Evolutionary conservation across 169 alveolate genomes (phyloP), one percentile per base, ranked within the genome.

Genomic region (Plasmodium yoelii): DNA sequence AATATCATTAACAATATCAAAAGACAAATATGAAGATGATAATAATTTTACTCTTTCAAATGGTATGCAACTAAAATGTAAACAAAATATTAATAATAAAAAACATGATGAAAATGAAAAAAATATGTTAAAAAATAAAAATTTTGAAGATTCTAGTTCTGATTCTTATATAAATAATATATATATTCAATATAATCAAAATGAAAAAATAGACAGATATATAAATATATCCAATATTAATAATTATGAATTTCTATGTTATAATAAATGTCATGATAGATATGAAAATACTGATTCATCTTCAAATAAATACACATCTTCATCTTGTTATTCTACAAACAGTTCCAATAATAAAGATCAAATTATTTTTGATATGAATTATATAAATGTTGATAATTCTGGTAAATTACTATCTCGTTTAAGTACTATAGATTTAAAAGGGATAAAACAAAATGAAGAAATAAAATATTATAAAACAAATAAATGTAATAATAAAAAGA

Each of bases 371-470:
- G 24, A 55, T 47, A 82, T 82, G 61, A 22, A 26, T 2, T 72
- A 82, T 59, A 26, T 65, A 2, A 67, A 6, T 67, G 5, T 10
- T 34, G 26, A 15, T 1, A 64, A 57, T 34, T 46, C 42, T 0
- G 39, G 56, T 3, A 82, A 82, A 55, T 51, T 67, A 4, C 13
- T 67, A 59, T 42, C 73, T 34, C 55, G 59, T 8, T 60, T 67
- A 53, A 82, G 84, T 56, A 71, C 64, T 19, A 34, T 42, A 13
- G 90, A 82, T 49, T 34, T 82, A 22, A 82, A 57, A 67, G 56
- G 39, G 2, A 22, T 67, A 6, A 22, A 56, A 18, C 24, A 56
- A 12, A 67, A 67, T 24, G 72, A 56, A 57, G 87, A 73, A 1
- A 49, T 71, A 22, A 59, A 26, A 24, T 42, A 28, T 4, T 57